A percentile compares a stretch with the other conserved stretches of the same genome.
These are phyloP conservation scores for Rubroboletus satanas DNA, from an alignment of 768 basidiomycete genomes.

Conservation along the genomic window DNA sequence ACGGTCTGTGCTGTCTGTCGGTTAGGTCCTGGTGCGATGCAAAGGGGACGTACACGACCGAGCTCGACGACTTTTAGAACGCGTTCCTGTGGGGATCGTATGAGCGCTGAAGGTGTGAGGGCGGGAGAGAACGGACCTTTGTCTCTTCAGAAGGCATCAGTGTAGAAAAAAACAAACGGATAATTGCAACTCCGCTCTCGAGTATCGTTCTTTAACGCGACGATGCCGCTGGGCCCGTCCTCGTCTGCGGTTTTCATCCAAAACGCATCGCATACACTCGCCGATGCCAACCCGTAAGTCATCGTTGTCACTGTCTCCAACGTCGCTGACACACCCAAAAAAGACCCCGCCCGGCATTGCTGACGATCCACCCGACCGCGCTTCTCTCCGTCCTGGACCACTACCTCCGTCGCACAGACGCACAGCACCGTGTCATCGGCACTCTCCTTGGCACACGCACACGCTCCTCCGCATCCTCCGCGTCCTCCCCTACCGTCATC, in stretches of 20 bases:
- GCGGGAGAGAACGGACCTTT: conserved; percentile 48
- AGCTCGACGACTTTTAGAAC: conserved; percentile 78
- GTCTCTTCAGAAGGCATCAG: conserved; percentile 88
- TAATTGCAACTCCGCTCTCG: conserved; percentile 32
- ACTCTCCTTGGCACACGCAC: conserved; percentile 82
- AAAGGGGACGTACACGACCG: conserved; percentile 59
- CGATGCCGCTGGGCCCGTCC: conserved; percentile 47
- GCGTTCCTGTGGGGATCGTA: conserved; percentile 48
- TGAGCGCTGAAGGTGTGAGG: not conserved
- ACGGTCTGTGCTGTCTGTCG: conserved; percentile 55
- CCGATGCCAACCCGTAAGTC: conserved; percentile 36
- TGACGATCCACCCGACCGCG: conserved; percentile 88
- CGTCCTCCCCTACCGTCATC: conserved; percentile 32
- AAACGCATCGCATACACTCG: conserved; percentile 27
- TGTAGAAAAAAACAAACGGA: conserved; percentile 8
- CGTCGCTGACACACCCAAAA: not conserved
- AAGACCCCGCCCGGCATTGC: conserved; percentile 66
- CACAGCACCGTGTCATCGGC: conserved; percentile 88
- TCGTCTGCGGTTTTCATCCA: conserved; percentile 46
- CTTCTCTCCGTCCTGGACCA: conserved; percentile 96
- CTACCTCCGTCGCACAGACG: conserved; percentile 81
- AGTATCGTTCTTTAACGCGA: conserved; percentile 12
- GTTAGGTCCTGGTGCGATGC: not conserved
- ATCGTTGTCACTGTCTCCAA: not conserved
- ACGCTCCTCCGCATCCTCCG: conserved; percentile 36